Percentiles rank a stretch among this genome's conserved stretches.
These are phyloP conservation scores for Cyclotella atomus DNA, from an alignment of 108 stramenopile species.

Conservation along the genomic window DNA sequence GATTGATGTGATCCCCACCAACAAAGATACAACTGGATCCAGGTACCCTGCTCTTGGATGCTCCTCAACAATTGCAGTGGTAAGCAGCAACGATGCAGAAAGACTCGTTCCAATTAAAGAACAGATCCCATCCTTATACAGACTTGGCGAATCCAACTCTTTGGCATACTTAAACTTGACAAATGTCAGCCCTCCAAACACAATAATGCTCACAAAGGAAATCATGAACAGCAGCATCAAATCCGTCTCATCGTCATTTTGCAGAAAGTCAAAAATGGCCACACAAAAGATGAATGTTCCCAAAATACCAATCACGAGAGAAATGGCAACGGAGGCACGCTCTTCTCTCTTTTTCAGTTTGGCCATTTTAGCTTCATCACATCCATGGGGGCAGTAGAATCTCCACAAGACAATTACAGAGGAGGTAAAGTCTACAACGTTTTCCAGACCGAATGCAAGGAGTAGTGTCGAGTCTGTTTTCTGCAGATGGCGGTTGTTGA, in stretches of 20 bases:
- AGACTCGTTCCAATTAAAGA: slow-evolving; percentile 75
- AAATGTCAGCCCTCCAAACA: slow-evolving; percentile 66
- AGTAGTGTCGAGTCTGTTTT: slow-evolving; percentile 63
- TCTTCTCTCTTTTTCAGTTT: slow-evolving; percentile 64
- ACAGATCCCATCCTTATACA: slow-evolving; percentile 83
- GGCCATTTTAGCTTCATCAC: slow-evolving; percentile 52
- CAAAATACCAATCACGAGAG: slow-evolving; percentile 65
- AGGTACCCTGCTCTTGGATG: slow-evolving; percentile 65
- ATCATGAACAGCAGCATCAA: slow-evolving; percentile 46
- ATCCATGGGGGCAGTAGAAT: slow-evolving; percentile 63
- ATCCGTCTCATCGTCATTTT: slow-evolving; percentile 34
- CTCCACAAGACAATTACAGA: slow-evolving; percentile 77
- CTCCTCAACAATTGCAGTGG: slow-evolving; percentile 62
- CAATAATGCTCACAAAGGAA: slow-evolving; percentile 53
- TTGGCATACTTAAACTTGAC: slow-evolving; percentile 75
- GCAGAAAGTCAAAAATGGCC: slow-evolving; percentile 57
- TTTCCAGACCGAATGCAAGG: slow-evolving; percentile 80
- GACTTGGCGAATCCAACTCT: slow-evolving; percentile 53
- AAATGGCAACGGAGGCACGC: slow-evolving; percentile 75
- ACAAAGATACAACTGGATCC: slow-evolving; percentile 72
- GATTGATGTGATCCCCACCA: slow-evolving; percentile 61
- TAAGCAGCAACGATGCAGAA: slow-evolving; percentile 65
- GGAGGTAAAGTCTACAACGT: slow-evolving; percentile 74
- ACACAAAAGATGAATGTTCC: slow-evolving; percentile 59
- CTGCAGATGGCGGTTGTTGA: slow-evolving; percentile 10